These are phyloP conservation scores for Pythium periplocum DNA, from an alignment of 352 stramenopile species.

Conservation along the genomic window DNA sequence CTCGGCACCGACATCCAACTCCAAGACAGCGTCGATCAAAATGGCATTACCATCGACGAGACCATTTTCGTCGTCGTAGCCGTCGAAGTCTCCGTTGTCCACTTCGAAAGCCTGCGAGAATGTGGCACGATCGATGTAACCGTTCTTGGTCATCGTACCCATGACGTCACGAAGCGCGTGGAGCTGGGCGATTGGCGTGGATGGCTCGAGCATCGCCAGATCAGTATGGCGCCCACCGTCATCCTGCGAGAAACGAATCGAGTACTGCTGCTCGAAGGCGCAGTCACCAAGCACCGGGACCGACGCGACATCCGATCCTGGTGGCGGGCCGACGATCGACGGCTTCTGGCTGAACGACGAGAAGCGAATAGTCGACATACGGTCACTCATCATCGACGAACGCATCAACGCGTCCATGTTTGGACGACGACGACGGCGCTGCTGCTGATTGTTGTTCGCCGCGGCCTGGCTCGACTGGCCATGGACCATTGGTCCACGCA, in stretches of 20 bases:
- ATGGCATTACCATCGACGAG: slow-evolving; percentile 72
- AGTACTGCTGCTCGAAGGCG: slow-evolving; percentile 62
- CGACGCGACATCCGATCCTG: slow-evolving; percentile 40
- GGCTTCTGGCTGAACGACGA: slow-evolving; percentile 46
- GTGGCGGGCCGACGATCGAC: slow-evolving; percentile 24
- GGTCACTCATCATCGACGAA: slow-evolving; percentile 52
- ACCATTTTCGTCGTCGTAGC: slow-evolving; percentile 43
- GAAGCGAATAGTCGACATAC: slow-evolving; percentile 28
- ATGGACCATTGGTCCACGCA: slow-evolving; percentile 22
- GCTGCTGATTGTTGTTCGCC: slow-evolving; percentile 20
- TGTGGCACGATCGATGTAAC: slow-evolving; percentile 64
- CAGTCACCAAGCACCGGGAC: slow-evolving; percentile 69
- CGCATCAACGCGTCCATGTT: slow-evolving; percentile 69
- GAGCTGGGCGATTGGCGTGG: slow-evolving; percentile 53
- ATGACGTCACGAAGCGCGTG: slow-evolving; percentile 75
- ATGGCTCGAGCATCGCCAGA: slow-evolving; percentile 4
- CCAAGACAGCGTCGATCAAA: slow-evolving; percentile 76
- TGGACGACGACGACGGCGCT: slow-evolving; percentile 33
- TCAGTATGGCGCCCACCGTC: slow-evolving; percentile 17
- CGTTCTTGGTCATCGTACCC: slow-evolving; percentile 50
- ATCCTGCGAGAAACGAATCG: slow-evolving; percentile 57
- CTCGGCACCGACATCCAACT: slow-evolving; percentile 63
- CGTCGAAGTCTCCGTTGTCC: slow-evolving; percentile 40
- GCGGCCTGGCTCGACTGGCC: slow-evolving; percentile 8
- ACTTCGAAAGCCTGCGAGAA: slow-evolving; percentile 78